A percentile compares a stretch with the other conserved stretches of the same genome.
phyloP scores from a whole-genome alignment of 2,329 filamentous ascomycete genomes.

The Cordyceps farinosa region DNA sequence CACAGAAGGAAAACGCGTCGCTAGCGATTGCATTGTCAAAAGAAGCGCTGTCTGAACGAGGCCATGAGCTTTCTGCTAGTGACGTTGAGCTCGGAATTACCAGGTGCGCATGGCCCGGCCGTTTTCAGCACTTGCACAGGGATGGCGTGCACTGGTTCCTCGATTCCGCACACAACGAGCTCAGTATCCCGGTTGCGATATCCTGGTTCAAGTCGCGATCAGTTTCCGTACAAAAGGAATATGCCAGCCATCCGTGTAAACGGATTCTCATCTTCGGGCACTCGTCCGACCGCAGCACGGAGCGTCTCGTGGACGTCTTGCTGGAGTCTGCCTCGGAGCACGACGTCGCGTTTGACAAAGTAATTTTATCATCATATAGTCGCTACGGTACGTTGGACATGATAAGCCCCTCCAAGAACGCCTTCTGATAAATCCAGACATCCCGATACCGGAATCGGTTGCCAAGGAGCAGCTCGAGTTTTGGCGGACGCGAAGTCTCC shows the following conservation, averaged over 20 bases:
- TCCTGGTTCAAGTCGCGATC: not conserved
- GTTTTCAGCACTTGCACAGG: slow-evolving; percentile 10
- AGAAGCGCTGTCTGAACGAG: not conserved
- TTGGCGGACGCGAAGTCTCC: not conserved
- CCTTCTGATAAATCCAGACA: not conserved
- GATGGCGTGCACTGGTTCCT: slow-evolving; percentile 9
- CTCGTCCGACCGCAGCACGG: slow-evolving; percentile 7
- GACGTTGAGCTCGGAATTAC: slow-evolving; percentile 1
- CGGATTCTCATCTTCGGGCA: slow-evolving; percentile 1
- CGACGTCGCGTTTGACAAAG: not conserved
- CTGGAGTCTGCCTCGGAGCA: not conserved
- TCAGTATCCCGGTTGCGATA: slow-evolving; percentile 5
- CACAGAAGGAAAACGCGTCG: slow-evolving; percentile 2
- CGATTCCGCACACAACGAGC: slow-evolving; percentile 12
- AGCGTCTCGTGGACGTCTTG: not conserved
- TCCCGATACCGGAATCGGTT: not conserved
- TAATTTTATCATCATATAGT: not conserved
- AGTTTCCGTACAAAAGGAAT: not conserved
- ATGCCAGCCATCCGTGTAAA: not conserved
- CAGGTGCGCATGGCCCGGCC: slow-evolving; percentile 5
- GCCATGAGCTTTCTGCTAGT: not conserved
- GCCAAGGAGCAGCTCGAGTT: not conserved
- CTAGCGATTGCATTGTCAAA: slow-evolving; percentile 19
- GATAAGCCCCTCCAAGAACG: not conserved
- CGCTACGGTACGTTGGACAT: not conserved